phyloP scores from a whole-genome alignment of 352 stramenopile species.

The Phytophthora quininea region DNA sequence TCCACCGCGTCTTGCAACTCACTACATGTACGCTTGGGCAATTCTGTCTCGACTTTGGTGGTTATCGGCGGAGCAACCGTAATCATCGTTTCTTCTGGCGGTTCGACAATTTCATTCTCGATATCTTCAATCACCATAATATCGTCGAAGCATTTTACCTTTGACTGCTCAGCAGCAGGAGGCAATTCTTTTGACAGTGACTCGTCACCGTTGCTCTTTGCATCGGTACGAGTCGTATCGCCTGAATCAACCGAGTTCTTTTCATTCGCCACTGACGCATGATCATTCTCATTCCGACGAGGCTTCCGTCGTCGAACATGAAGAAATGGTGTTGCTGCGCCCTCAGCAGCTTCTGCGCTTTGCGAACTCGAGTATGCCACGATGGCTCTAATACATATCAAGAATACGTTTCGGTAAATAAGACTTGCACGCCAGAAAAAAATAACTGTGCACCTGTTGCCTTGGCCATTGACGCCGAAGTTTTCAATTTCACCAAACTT shows the following conservation, averaged over 20 bases:
- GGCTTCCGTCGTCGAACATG: conserved; percentile 34
- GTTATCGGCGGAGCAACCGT: too few species aligned
- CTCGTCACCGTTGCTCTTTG: too few species aligned
- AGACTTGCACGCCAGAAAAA: not conserved
- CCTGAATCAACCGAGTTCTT: too few species aligned
- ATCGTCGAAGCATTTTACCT: conserved; percentile 7
- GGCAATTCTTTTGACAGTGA: not conserved
- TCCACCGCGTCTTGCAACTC: too few species aligned
- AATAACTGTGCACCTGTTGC: conserved; percentile 25
- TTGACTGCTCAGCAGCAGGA: not conserved
- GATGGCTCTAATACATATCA: conserved; percentile 29
- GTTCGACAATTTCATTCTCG: conserved; percentile 11
- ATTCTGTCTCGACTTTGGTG: too few species aligned
- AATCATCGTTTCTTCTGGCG: too few species aligned
- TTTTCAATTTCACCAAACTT: conserved; percentile 37
- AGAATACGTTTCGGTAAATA: not conserved
- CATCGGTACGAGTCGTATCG: too few species aligned
- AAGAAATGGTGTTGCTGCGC: conserved; percentile 21
- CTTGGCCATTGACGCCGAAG: conserved; percentile 31
- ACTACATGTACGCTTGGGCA: too few species aligned
- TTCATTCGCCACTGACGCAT: conserved; percentile 6
- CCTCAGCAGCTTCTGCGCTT: conserved; percentile 26
- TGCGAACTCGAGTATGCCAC: conserved; percentile 32
- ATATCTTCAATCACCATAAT: conserved; percentile 35
- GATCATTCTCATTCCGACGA: conserved; percentile 31